Conservation (phyloP, 2,329 filamentous ascomycete genomes). For the Sarocladiaceae sp. region DNA sequence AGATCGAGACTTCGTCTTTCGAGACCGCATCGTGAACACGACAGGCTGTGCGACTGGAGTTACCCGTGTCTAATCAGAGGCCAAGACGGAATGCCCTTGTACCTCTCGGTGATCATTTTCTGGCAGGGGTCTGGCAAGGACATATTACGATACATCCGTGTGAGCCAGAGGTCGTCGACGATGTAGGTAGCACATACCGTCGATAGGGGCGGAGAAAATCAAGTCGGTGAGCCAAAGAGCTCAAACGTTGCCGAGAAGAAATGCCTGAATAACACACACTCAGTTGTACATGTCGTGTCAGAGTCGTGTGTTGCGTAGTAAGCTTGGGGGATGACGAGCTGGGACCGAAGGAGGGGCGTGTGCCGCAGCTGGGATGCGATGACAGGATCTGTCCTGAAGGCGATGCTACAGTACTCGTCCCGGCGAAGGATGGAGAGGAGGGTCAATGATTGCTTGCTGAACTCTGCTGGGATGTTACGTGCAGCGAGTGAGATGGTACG, state of each 20-base stretch:
- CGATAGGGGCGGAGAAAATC: not conserved
- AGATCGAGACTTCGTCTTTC: not conserved
- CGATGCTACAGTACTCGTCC: not conserved
- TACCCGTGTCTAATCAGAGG: not conserved
- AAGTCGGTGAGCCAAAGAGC: not conserved
- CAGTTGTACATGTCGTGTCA: not conserved
- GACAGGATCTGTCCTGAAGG: not conserved
- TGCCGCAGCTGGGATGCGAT: not conserved
- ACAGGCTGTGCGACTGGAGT: conserved; percentile 1
- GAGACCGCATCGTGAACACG: conserved; percentile 3
- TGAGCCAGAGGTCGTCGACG: not conserved
- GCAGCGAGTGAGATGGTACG: not conserved
- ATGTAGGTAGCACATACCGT: not conserved
- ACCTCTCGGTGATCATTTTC: not conserved
- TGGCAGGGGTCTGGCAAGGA: not conserved
- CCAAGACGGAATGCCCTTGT: not conserved
- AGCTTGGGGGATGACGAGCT: not conserved
- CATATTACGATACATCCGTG: not conserved
- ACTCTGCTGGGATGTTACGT: not conserved
- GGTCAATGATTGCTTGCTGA: not conserved
- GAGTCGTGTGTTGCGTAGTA: not conserved
- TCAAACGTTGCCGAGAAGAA: not conserved
- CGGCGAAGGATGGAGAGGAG: not conserved
- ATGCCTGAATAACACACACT: not conserved
- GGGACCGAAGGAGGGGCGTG: not conserved